Conservation (phyloP, 176 grass and related monocot genomes). For the Dactylis glomerata region DNA sequence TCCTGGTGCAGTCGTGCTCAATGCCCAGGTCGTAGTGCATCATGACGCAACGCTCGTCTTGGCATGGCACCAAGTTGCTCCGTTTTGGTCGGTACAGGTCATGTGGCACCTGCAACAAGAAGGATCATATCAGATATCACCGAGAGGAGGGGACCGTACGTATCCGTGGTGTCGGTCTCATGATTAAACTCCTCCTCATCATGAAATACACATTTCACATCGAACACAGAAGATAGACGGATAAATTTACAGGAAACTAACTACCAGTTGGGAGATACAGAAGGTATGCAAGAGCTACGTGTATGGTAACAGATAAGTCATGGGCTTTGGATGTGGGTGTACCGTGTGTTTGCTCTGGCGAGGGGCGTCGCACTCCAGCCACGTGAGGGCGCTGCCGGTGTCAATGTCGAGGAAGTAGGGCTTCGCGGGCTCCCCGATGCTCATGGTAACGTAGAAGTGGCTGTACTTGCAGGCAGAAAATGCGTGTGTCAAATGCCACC, state of each 20-base stretch:
- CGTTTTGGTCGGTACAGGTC: conserved; percentile 34
- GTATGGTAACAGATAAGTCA: neutral
- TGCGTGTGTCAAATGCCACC: neutral
- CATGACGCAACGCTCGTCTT: neutral
- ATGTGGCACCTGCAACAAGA: conserved; percentile 59
- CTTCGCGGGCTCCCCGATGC: conserved; percentile 68
- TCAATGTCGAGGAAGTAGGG: conserved; percentile 81
- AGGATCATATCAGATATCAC: no score
- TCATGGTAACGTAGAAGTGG: conserved; percentile 60
- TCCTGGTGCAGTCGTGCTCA: conserved; percentile 44
- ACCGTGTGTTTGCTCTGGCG: conserved; percentile 70
- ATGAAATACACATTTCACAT: neutral
- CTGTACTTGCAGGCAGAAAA: conserved; percentile 20
- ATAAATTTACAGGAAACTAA: neutral
- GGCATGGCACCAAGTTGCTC: conserved; percentile 40
- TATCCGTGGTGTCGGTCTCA: neutral
- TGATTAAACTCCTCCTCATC: neutral
- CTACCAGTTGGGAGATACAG: neutral
- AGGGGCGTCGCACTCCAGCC: conserved; percentile 84
- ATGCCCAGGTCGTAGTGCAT: neutral
- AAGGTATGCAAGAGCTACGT: neutral
- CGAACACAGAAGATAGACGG: neutral
- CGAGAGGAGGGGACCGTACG: neutral
- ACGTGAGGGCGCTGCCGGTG: conserved; percentile 82
- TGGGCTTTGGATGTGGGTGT: neutral